Evolutionary conservation across 345 rosid genomes (phyloP), one percentile per base, ranked within the genome.

Genomic region (Melaleuca quinquenervia): DNA sequence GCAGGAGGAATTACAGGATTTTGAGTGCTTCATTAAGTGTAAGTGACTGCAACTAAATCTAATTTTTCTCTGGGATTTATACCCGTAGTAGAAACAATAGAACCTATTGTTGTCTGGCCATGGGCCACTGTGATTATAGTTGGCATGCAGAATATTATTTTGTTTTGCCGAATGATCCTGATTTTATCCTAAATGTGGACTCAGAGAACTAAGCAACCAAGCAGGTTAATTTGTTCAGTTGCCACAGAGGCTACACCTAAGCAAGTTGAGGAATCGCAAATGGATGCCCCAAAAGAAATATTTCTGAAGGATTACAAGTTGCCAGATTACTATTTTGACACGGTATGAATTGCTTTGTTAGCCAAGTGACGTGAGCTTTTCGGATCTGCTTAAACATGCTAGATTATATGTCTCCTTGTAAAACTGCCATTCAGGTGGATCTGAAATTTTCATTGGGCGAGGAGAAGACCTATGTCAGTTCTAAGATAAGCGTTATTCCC

Each of bases 251-350:
- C 94, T 82, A 85, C 90, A 83, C 94, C 92, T 27, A 94, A 96
- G 86, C 86, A 90, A 89, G 88, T 83, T 53, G 95, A 93, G 88
- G 96, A 94, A 89, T 88, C 96, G 36, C 89, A 91, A 86, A 98
- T 98, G 99, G 95, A 92, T 58, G 87, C 94, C 50, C 99, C 96
- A 8, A 96, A 95, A 88, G 99, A 96, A 90, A 93, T 98, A 51
- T 98, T 96, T 90, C 88, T 96, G 90, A 98, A 98, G 95, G 96
- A 96, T 89, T 96, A 98, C 91, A 94, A 93, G 80, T 92, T 91
- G 86, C 99, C 99, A 85, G 96, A 96, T 89, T 95, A 94, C 90
- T 98, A 94, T 89, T 98, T 98, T 87, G 98, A 94, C 82, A 88
- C 93, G 87, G 99, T 96, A 92, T 75, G 82, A 52, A n/a, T 85